Percentiles rank a stretch among this genome's conserved stretches.
Evolutionary conservation across 495 filamentous ascomycete genomes (phyloP).

Genomic region (Pseudomonodictys pantanalensis): DNA sequence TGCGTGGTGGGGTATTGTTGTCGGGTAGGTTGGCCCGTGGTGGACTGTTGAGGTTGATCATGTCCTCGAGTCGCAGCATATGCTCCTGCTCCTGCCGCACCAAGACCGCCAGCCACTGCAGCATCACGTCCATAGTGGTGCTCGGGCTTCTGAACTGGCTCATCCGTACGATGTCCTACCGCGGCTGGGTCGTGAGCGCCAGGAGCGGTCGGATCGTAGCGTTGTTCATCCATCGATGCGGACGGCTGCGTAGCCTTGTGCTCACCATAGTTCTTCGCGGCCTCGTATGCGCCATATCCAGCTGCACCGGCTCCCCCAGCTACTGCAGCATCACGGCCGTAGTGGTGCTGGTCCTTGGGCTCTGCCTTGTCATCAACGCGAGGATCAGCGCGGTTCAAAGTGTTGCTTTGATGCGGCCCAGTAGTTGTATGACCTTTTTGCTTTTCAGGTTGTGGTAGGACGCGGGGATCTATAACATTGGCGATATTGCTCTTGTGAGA

Average conservation of each 20-base stretch:
- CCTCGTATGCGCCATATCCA: conserved; percentile 23
- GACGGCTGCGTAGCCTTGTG: not conserved
- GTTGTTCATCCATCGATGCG: not conserved
- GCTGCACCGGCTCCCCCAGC: conserved; percentile 22
- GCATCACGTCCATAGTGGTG: conserved; percentile 30
- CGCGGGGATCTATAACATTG: conserved; percentile 34
- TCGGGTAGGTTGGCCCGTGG: not conserved
- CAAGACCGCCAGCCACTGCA: conserved; percentile 21
- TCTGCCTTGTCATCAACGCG: not conserved
- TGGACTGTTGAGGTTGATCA: not conserved
- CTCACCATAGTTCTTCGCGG: not conserved
- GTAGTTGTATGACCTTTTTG: conserved; percentile 25
- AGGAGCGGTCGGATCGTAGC: not conserved
- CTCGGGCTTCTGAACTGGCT: not conserved
- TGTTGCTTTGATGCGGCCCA: conserved; percentile 23
- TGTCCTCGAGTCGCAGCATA: conserved; percentile 4
- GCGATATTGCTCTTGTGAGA: conserved; percentile 31
- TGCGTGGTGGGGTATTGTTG: not conserved
- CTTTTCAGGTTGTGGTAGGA: conserved; percentile 33
- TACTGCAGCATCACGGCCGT: conserved; percentile 29
- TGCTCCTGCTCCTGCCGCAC: conserved; percentile 17
- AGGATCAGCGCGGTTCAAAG: conserved; percentile 29
- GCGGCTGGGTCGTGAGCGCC: not conserved
- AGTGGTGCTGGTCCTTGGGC: conserved; percentile 29
- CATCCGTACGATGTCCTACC: not conserved